A percentile compares a stretch with the other conserved stretches of the same genome.
These are phyloP conservation scores for Phialocephala subalpina DNA, from an alignment of 2,329 filamentous ascomycete species.

Conservation along the genomic window DNA sequence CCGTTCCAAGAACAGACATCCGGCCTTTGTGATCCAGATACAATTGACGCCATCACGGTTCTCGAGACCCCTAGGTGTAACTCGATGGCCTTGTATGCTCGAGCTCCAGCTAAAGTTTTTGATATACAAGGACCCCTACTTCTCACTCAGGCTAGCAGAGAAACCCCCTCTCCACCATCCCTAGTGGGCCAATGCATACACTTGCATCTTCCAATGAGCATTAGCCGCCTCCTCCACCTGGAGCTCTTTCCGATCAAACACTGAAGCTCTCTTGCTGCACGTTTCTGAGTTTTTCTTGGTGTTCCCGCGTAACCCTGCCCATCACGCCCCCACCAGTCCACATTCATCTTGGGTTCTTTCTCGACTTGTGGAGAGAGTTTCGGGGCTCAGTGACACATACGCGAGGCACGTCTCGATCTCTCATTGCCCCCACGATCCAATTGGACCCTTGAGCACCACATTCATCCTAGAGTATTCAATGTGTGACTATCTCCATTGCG, in stretches of 20 bases:
- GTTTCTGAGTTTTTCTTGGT: conserved; percentile 19
- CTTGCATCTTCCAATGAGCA: conserved; percentile 2
- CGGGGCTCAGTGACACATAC: conserved; percentile 16
- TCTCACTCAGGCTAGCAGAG: not conserved
- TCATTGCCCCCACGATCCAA: not conserved
- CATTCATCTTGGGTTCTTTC: conserved; percentile 13
- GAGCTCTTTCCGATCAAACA: not conserved
- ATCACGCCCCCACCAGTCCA: conserved; percentile 6
- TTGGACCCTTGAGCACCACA: not conserved
- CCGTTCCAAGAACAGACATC: too few relatives aligned
- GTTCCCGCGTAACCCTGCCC: conserved; percentile 10
- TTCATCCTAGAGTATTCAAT: conserved; percentile 11
- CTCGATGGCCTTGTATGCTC: not conserved
- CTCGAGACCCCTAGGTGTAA: conserved; percentile 5
- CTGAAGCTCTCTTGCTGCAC: conserved; percentile 3
- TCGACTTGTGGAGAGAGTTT: conserved; percentile 10
- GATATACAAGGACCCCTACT: not conserved
- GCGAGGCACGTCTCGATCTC: conserved; percentile 19
- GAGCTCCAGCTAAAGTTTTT: not conserved
- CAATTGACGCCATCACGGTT: not conserved
- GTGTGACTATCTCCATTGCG: not conserved
- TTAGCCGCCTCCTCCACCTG: not conserved
- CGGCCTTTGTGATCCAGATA: not conserved
- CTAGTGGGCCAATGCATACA: not conserved
- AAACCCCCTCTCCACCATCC: not conserved